phyloP scores from a whole-genome alignment of 176 grass and related monocot species.

The Aegilops speltoides region DNA sequence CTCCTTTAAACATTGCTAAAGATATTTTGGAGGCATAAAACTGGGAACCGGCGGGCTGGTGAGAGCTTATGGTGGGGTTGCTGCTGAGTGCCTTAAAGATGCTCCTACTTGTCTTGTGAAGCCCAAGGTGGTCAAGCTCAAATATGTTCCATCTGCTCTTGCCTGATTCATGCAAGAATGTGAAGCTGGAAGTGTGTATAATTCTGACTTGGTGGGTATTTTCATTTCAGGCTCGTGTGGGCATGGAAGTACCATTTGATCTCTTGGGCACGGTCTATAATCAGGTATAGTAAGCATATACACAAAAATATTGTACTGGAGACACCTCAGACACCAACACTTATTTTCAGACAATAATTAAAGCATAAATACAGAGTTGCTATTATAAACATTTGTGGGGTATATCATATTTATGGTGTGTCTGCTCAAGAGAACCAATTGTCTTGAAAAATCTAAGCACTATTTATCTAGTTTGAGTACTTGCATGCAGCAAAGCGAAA shows the following conservation, averaged over 20 bases:
- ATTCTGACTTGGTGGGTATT: constrained; percentile 20
- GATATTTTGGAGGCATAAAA: constrained; percentile 98
- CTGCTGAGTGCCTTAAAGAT: constrained; percentile 88
- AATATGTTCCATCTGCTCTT: constrained; percentile 12
- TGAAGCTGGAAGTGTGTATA: not conserved
- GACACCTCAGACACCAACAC: not conserved
- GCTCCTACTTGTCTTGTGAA: constrained; percentile 83
- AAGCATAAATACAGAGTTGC: not conserved
- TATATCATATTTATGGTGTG: constrained; percentile 6
- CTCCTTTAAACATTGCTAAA: constrained; percentile 27
- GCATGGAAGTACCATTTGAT: constrained; percentile 94
- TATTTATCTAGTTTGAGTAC: not conserved
- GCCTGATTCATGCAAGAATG: constrained; percentile 16
- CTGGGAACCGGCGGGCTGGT: constrained; percentile 86
- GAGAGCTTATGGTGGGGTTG: constrained; percentile 89
- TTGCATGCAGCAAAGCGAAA: not conserved
- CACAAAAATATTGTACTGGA: not conserved
- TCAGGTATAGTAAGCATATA: constrained; percentile 57
- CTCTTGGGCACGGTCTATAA: constrained; percentile 83
- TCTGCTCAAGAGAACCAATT: not conserved
- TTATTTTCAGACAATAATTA: not conserved
- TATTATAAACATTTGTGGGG: not conserved
- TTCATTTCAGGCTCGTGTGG: constrained; percentile 59
- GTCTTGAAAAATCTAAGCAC: not conserved
- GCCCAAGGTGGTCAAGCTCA: constrained; percentile 60